These are phyloP conservation scores for Fusarium nurragi DNA, from an alignment of 2,329 filamentous ascomycete species.

Conservation along the genomic window DNA sequence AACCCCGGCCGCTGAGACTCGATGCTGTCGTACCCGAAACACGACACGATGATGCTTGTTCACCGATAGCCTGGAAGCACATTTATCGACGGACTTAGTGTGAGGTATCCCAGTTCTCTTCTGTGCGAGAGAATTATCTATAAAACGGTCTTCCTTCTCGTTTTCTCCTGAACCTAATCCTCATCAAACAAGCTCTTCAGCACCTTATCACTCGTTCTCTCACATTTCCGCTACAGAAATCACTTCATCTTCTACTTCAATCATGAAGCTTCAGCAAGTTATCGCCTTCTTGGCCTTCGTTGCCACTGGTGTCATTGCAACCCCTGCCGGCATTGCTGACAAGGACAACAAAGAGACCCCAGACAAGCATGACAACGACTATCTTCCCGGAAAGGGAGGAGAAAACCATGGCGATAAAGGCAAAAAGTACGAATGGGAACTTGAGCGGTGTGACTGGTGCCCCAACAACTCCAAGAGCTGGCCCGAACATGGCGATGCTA, in stretches of 20 bases:
- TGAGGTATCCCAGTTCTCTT: not conserved
- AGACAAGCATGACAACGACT: not conserved
- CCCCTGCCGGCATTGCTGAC: conserved; percentile 3
- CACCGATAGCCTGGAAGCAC: not conserved
- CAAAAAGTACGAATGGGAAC: conserved; percentile 26
- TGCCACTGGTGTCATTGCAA: conserved; percentile 29
- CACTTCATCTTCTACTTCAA: not conserved
- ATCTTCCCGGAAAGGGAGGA: not conserved
- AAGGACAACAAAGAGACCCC: not conserved
- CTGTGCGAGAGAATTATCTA: not conserved
- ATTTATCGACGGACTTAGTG: not conserved
- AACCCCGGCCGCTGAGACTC: not conserved
- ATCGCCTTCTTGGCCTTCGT: conserved; percentile 28
- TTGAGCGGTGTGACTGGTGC: conserved; percentile 15
- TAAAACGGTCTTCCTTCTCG: conserved; percentile 4
- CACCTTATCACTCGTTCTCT: conserved; percentile 1
- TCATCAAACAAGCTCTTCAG: conserved; percentile 23
- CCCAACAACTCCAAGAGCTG: conserved; percentile 15
- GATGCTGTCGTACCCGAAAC: not conserved
- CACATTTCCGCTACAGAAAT: conserved; percentile 15
- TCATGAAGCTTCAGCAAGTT: conserved; percentile 28
- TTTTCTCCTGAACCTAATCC: not conserved
- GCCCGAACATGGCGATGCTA: not conserved
- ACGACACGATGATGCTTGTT: not conserved
- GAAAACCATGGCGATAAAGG: conserved; percentile 2